Conservation (phyloP, 495 filamentous ascomycete genomes). For the Barbatosphaeria neglecta region DNA sequence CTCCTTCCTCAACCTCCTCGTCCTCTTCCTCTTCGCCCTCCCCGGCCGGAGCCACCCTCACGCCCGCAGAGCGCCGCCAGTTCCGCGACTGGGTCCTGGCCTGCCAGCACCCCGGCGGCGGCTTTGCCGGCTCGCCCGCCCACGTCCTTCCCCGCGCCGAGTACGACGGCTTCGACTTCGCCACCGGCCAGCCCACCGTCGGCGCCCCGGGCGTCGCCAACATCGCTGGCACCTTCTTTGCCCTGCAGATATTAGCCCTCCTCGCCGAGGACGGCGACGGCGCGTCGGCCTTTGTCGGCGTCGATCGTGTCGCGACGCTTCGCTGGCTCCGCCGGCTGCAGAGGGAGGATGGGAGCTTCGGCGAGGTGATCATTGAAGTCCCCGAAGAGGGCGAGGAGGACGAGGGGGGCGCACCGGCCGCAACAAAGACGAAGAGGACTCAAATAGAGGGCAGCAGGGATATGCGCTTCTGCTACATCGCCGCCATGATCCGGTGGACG, state of each 20-base stretch:
- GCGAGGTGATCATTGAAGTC: constrained; percentile 55
- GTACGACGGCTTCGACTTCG: constrained; percentile 21
- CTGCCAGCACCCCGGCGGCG: constrained; percentile 68
- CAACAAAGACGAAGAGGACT: not conserved
- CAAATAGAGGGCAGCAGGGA: constrained; percentile 67
- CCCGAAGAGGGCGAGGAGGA: constrained; percentile 8
- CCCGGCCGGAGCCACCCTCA: constrained; percentile 14
- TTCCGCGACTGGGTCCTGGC: constrained; percentile 45
- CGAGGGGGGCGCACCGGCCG: too few species aligned
- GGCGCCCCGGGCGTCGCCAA: constrained; percentile 67
- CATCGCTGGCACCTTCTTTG: constrained; percentile 79
- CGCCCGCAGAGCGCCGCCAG: constrained; percentile 15
- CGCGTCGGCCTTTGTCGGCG: constrained; percentile 28
- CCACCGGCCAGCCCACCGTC: constrained; percentile 20
- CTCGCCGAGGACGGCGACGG: constrained; percentile 57
- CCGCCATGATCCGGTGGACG: constrained; percentile 70
- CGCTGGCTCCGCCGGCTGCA: constrained; percentile 68
- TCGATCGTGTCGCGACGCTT: constrained; percentile 57
- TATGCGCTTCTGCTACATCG: constrained; percentile 76
- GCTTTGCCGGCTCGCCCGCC: constrained; percentile 66
- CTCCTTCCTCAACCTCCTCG: constrained; percentile 11
- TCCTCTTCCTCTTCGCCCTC: constrained; percentile 6
- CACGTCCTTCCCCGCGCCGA: constrained; percentile 23
- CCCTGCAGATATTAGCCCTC: constrained; percentile 60
- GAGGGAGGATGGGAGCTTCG: constrained; percentile 80